Evolutionary conservation across 2,329 filamentous ascomycete species (phyloP).

Genomic region (Pseudogymnoascus sp.): DNA sequence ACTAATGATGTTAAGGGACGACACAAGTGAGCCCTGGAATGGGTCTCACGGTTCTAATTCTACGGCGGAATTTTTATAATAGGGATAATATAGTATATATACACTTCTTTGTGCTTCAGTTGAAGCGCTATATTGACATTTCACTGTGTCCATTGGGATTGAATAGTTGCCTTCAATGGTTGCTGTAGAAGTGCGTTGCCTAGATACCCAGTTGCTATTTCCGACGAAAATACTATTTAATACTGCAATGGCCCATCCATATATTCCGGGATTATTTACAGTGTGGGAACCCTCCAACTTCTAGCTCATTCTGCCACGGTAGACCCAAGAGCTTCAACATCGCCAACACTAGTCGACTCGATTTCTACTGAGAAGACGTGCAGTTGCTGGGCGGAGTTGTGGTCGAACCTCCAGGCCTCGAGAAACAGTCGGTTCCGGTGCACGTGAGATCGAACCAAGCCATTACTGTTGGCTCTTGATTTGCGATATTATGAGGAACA

Average conservation of each 20-base stretch:
- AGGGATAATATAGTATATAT: slow-evolving; percentile 3
- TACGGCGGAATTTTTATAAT: slow-evolving; percentile 2
- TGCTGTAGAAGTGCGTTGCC: not conserved
- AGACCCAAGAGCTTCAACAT: not conserved
- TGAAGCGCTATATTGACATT: not conserved
- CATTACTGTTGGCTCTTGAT: slow-evolving; percentile 16
- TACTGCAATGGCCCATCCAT: not conserved
- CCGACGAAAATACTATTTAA: not conserved
- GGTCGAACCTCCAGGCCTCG: not conserved
- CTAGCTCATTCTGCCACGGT: not conserved
- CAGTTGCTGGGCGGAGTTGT: not conserved
- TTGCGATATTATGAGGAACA: slow-evolving; percentile 20
- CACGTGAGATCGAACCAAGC: slow-evolving; percentile 18
- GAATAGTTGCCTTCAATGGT: not conserved
- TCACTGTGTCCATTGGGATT: not conserved
- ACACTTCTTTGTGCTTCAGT: not conserved
- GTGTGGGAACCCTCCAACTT: too few relatives aligned
- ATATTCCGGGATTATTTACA: not conserved
- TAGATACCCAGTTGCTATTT: not conserved
- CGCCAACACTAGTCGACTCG: not conserved
- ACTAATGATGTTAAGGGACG: not conserved
- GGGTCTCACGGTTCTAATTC: slow-evolving; percentile 1
- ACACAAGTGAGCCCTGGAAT: not conserved
- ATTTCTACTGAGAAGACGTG: not conserved
- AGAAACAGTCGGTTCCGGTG: not conserved